Evolutionary conservation across 2,329 filamentous ascomycete genomes (phyloP), one percentile per base, ranked within the genome.

Genomic region (Scopulariopsis brevicaulis): DNA sequence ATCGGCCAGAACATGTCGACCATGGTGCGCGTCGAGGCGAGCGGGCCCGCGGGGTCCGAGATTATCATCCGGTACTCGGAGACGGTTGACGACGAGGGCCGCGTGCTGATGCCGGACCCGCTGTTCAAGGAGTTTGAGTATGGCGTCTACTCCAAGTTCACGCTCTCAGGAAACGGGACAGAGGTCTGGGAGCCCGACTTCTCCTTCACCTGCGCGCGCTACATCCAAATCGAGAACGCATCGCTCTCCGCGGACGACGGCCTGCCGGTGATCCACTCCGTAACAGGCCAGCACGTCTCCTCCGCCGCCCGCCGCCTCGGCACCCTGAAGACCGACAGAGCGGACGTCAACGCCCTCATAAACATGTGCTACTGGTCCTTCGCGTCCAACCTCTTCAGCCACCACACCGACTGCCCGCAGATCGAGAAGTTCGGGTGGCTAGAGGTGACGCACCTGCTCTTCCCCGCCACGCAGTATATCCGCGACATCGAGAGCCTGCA

Each of bases 351-450:
- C 53, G 64, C 67, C n/a, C 61, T 74, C 1, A 70, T 74, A 53
- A 73, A 73, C 24, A 73, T 73, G 40, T 73, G 71, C 50, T 71
- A 75, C 59, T 77, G 74, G 73, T 71, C 73, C 1, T 76, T 75
- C 54, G 68, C 66, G 46, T 70, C 67, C 53, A 74, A 74, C 60
- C 65, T 74, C 18, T 74, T 74, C 60, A 74, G 71, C 57, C 77
- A 77, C 62, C 75, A 77, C 59, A 77, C 75, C 2, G 74, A 77
- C 61, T 75, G 73, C 58, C 73, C 72, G 6, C 73, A 74, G 60
- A 73, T 75, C 37, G 73, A 77, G 61, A 77, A 77, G 59, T 77
- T 77, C 50, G 74, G 72, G 0, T 77, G 75, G 74, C 68, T 76
- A 0, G 75, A 77, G 62, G 74, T 77, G 6, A 75, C 74, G 1